Evolutionary conservation across 2,329 filamentous ascomycete genomes (phyloP).

Genomic region (Talaromyces sp.): DNA sequence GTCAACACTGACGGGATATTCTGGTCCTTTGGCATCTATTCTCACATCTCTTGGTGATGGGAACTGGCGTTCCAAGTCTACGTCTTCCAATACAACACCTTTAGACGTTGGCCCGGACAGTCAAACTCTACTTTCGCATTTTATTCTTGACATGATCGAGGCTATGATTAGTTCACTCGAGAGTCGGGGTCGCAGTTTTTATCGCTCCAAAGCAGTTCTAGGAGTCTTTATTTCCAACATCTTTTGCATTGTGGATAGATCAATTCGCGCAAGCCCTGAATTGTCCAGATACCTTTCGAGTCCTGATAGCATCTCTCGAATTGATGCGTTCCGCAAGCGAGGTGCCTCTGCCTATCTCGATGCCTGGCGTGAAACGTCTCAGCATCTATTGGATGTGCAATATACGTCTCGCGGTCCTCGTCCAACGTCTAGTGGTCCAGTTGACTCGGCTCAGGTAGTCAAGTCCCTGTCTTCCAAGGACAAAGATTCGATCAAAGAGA

Average conservation of each 20-base stretch:
- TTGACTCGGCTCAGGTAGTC: constrained; percentile 76
- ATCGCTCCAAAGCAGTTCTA: constrained; percentile 71
- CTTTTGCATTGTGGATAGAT: constrained; percentile 75
- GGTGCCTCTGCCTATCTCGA: constrained; percentile 76
- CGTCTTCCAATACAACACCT: constrained; percentile 62
- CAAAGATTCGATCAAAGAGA: constrained; percentile 92
- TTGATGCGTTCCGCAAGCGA: constrained; percentile 85
- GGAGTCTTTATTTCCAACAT: constrained; percentile 92
- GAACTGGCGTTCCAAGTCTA: constrained; percentile 67
- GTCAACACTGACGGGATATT: constrained; percentile 79
- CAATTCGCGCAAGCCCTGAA: constrained; percentile 70
- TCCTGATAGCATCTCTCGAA: constrained; percentile 56
- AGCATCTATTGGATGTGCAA: constrained; percentile 81
- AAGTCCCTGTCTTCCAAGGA: constrained; percentile 84
- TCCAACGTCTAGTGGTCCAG: constrained; percentile 59
- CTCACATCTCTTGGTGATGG: constrained; percentile 90
- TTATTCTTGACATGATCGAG: constrained; percentile 84
- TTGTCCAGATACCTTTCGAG: constrained; percentile 63
- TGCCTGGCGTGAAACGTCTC: constrained; percentile 80
- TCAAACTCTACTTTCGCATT: constrained; percentile 80
- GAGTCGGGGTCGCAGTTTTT: constrained; percentile 62
- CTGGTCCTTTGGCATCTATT: constrained; percentile 79
- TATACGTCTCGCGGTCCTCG: constrained; percentile 72
- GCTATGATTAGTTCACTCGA: constrained; percentile 70
- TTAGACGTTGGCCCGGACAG: constrained; percentile 89